Base-by-base conservation (phyloP, 371 early-diverging fungal species). In the Umbelopsis sp. region DNA sequence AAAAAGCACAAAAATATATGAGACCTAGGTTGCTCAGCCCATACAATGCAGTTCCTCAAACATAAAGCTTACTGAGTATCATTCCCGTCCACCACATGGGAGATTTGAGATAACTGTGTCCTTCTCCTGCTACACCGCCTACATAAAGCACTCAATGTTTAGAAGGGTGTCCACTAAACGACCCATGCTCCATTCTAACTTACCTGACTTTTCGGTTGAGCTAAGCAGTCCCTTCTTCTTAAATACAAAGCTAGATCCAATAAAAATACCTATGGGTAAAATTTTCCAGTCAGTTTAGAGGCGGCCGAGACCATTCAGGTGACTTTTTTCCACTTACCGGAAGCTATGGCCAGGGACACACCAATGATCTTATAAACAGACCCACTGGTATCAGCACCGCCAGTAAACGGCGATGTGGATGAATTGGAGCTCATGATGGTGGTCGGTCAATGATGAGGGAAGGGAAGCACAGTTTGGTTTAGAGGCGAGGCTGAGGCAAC, bases 21-120 rank as follows among this genome's bases (percentile, higher is more conserved):
- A 41, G 41, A 41, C 12, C 41, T 10, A 7, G 10, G 1, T 41
- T 7, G 41, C 12, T 41, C 41, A 7, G 41, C 41, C 41, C 10
- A 41, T 12, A 2, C 7, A 5, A 41, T 41, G 41, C 41, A 41
- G 41, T 41, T 41, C 44, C 63, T 20, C 48, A 1, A 25, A 16
- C 48, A 38, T 69, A 44, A 29, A 48, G 69, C 82, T 77, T 87
- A 89, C 91, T 90, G 67, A 90, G 74, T 32, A 85, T 80, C 94
- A 96, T 96, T 52, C 98, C 98, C 46, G 88, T 79, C 98, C 98
- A 98, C 98, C 98, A 98, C 73, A 95, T 87, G 25, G 82, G 67
- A 69, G 93, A 93, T 70, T 90, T 89, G 44, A 97, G 79, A 74
- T 96, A 97, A 20, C 80, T 86, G 70, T 96, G 91, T 9, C 90